These are phyloP conservation scores for Luffa aegyptiaca DNA, from an alignment of 306 rosid species.

Conservation along the genomic window DNA sequence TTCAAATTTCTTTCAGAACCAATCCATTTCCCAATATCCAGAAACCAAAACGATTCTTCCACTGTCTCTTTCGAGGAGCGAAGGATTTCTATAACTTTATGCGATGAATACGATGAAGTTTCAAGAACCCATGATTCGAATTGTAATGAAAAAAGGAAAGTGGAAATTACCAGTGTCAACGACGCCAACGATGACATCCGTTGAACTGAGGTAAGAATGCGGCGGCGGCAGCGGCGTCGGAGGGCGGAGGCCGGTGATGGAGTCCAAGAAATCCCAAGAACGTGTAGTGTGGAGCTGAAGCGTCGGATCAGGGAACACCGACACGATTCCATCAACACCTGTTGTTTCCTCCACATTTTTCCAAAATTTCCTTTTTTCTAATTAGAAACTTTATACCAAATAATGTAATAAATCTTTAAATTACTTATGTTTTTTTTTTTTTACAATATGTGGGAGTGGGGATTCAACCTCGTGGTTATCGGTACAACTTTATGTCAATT, in stretches of 20 bases:
- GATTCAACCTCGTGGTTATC: no score
- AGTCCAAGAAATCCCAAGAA: constrained; percentile 86
- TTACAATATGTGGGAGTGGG: no score
- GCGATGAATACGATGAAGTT: background rate
- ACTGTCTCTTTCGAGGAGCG: background rate
- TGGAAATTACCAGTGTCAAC: constrained; percentile 62
- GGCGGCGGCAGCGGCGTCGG: background rate
- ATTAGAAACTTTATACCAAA: background rate
- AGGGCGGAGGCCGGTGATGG: constrained; percentile 28
- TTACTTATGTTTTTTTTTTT: no score
- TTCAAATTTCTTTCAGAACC: background rate
- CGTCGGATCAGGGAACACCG: constrained; percentile 59
- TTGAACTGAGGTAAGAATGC: constrained; percentile 15
- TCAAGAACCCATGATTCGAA: background rate
- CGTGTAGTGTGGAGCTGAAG: constrained; percentile 73
- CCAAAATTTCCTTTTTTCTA: background rate
- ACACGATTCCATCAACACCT: constrained; percentile 50
- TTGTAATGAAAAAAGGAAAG: background rate
- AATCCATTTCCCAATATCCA: background rate
- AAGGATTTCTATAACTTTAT: background rate
- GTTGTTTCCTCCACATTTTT: constrained; percentile 18
- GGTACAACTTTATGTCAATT: no score
- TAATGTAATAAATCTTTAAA: background rate
- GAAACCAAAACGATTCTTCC: background rate
- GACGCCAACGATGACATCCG: constrained; percentile 55